Base-by-base conservation (phyloP, 2,329 filamentous ascomycete genomes). In the Pseudopithomyces chartarum region DNA sequence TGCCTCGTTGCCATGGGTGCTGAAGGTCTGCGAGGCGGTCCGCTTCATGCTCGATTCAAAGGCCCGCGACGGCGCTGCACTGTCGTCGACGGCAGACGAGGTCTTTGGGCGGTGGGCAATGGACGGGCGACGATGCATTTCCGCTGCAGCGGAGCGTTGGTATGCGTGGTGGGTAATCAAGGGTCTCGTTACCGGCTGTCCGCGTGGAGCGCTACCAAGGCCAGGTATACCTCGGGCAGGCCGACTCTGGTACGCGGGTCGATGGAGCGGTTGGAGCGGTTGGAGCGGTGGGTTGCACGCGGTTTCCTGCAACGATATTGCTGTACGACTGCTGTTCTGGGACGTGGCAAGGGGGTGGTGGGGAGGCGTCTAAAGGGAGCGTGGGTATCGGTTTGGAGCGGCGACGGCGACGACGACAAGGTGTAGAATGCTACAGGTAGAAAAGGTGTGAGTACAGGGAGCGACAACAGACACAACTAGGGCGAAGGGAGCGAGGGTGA, bases 51-150 rank as follows among this genome's bases (percentile, higher is more conserved):
- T 72, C 63, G 57, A 63, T 45, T 49, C 45, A 57, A 58, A 52
- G 36, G 51, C 33, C 20, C 33, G 15, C 42, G 42, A 64, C 57
- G 47, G 65, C 52, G 49, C 66, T 56, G 40, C 63, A 56, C 54
- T 75, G 62, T 76, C 67, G 73, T 77, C 73, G 62, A 76, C 75
- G 65, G 80, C 75, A 64, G 83, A 80, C 47, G 73, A 74, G 19
- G 74, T 75, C 63, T 75, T 76, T 44, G 74, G 74, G 40, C 74
- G 71, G 62, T 73, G 73, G 52, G 72, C 65, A 62, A 71, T 65
- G 23, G 73, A 74, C 45, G 67, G 60, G 52, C 67, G 69, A 65
- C 69, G 73, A 69, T 75, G 66, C 69, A 73, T 74, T 62, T 65
- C 61, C 61, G 65, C 61, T 58, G 67, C 62, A 61, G 59, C 49